Base-by-base conservation (phyloP, 495 filamentous ascomycete genomes). In the Trichodelitschia bisporula region DNA sequence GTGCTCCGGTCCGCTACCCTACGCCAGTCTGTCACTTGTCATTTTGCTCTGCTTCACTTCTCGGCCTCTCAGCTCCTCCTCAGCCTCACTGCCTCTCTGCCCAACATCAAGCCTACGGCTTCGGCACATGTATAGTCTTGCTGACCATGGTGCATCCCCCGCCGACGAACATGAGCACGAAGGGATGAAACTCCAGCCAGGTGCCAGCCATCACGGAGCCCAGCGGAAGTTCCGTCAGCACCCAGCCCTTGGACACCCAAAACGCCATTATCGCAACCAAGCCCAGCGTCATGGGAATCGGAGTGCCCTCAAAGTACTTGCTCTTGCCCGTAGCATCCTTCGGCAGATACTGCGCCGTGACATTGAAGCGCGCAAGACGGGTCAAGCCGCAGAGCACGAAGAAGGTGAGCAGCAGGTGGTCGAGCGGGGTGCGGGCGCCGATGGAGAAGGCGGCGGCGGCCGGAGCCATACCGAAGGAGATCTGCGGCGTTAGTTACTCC, bases 351-450 rank as follows among this genome's bases (percentile, higher is more conserved):
- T 67, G 59, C 6, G 79, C 83, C 1, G 89, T 95, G 26, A 97
- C 86, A 50, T 97, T 97, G 64, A 97, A 97, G 37, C 86, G 73
- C 18, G 86, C 86, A 15, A 97, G 64, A 15, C 86, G 77, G 9
- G 84, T 89, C 31, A 97, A 63, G 19, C 89, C 86, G 54, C 82
- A 89, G 30, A 97, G 77, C 24, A 97, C 78, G 51, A 95, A 95
- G 50, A 82, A 74, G 13, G 76, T 57, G 13, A 97, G 70, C 36
- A 79, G 53, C 23, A 91, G 47, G 43, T 89, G 82, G 50, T 97
- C 86, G 43, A 79, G 47, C 2, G 74, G 57, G 3, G 83, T 90
- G 46, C 80, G 79, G 32, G 92, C 54, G 38, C 86, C 86, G 43
- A 97, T 63, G 25, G 78, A 69, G 53, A 97, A 93, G 17, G 82